Evolutionary conservation across 345 rosid species (phyloP).

Genomic region (Lepidium aucheri): DNA sequence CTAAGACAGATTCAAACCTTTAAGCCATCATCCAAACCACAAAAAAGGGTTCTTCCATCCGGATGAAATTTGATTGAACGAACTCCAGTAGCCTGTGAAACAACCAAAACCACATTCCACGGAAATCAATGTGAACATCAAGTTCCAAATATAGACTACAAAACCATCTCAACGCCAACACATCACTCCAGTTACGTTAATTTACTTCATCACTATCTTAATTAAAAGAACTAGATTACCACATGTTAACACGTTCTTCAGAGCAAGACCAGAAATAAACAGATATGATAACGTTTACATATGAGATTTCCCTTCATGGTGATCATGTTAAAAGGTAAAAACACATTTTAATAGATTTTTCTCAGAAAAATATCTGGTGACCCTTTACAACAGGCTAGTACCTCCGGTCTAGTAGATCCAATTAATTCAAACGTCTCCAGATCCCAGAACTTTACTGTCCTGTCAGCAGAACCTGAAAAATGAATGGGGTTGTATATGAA

Average conservation of each 20-base stretch:
- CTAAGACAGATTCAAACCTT: conserved; percentile 47
- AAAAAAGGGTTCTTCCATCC: conserved; percentile 83
- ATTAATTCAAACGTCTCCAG: conserved; percentile 96
- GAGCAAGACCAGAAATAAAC: not conserved
- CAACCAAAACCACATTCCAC: not conserved
- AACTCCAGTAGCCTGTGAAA: conserved; percentile 69
- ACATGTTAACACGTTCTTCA: not conserved
- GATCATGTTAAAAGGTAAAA: not conserved
- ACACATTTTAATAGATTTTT: not conserved
- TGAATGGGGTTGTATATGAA: conserved; percentile 6
- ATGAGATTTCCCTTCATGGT: not conserved
- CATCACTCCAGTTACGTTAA: not conserved
- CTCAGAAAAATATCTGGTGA: not conserved
- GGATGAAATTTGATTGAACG: conserved; percentile 72
- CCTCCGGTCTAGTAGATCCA: conserved; percentile 94
- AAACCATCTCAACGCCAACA: not conserved
- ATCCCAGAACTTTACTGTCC: conserved; percentile 98
- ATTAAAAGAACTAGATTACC: not conserved
- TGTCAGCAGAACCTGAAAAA: conserved; percentile 89
- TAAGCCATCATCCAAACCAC: conserved; percentile 80
- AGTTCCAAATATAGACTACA: not conserved
- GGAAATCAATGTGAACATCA: not conserved
- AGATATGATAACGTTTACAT: not conserved
- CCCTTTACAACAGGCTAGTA: conserved; percentile 23
- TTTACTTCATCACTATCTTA: not conserved